Conservation (phyloP, 2,329 filamentous ascomycete genomes). For the Diaporthe sp. region DNA sequence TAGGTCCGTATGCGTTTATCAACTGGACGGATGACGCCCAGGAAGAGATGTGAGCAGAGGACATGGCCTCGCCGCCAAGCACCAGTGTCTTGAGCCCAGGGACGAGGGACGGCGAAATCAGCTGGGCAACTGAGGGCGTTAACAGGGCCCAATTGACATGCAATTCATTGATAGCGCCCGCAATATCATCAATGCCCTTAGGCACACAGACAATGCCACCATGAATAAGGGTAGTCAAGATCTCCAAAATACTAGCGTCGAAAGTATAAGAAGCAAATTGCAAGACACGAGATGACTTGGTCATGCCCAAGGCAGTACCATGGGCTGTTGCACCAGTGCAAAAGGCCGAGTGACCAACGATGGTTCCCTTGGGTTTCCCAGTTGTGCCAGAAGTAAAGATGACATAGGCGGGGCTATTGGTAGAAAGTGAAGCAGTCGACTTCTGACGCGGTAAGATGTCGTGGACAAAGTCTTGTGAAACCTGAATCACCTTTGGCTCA, state of each 20-base stretch:
- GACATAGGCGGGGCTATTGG: constrained; percentile 43
- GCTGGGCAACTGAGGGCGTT: constrained; percentile 35
- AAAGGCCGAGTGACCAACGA: constrained; percentile 48
- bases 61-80: constrained; percentile 57
- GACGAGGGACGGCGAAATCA: constrained; percentile 31
- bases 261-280: constrained; percentile 53
- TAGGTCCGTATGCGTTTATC: constrained; percentile 43
- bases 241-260: constrained; percentile 48
- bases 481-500: neutral
- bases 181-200: constrained; percentile 55
- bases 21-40: constrained; percentile 16
- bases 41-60: constrained; percentile 58
- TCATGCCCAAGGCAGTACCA: constrained; percentile 43
- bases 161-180: constrained; percentile 42
- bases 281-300: constrained; percentile 47
- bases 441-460: neutral
- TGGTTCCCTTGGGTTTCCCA: constrained; percentile 66
- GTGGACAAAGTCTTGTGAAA: neutral
- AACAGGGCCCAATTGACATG: constrained; percentile 41
- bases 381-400: constrained; percentile 71
- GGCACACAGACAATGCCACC: constrained; percentile 54
- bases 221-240: constrained; percentile 42
- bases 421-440: neutral
- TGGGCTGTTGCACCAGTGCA: constrained; percentile 38
- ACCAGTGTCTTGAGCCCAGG: constrained; percentile 32